Evolutionary conservation across 225 moss, liverwort and hornwort species (phyloP).

Genomic region (Marchantia polymorpha): DNA sequence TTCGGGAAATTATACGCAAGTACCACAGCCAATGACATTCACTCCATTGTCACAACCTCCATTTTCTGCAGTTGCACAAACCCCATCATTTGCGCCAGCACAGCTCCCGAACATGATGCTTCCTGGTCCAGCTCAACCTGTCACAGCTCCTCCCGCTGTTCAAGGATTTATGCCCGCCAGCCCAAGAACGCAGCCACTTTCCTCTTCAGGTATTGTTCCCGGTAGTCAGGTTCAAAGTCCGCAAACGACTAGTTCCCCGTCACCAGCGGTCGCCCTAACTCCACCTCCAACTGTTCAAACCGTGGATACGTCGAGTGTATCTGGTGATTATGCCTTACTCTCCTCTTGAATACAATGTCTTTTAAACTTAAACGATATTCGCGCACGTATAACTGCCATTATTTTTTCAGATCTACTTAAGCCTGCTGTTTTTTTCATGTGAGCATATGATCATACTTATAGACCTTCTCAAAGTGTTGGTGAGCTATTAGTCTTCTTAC

Average conservation of each 20-base stretch:
- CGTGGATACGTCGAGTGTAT: slow-evolving; percentile 77
- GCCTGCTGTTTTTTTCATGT: no score
- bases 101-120: slow-evolving; percentile 27
- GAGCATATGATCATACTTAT: no score
- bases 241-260: slow-evolving; percentile 25
- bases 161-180: slow-evolving; percentile 43
- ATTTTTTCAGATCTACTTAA: no score
- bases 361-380: no score
- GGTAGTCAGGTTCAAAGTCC: slow-evolving; percentile 31
- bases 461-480: no score
- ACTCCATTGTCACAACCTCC: slow-evolving; percentile 11
- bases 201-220: slow-evolving; percentile 10
- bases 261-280: slow-evolving; percentile 48
- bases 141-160: slow-evolving; percentile 22
- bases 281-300: slow-evolving; percentile 72
- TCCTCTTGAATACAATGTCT: neutral
- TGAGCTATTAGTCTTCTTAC: no score
- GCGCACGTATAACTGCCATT: no score
- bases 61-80: slow-evolving; percentile 11
- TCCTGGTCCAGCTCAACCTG: slow-evolving; percentile 26
- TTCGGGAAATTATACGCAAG: slow-evolving; percentile 7
- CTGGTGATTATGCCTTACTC: slow-evolving; percentile 41
- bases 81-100: neutral
- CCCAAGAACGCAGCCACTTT: slow-evolving; percentile 25
- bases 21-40: slow-evolving; percentile 14